Base-by-base conservation (phyloP, 2,329 filamentous ascomycete species). In the Paraphoma chrysanthemicola region DNA sequence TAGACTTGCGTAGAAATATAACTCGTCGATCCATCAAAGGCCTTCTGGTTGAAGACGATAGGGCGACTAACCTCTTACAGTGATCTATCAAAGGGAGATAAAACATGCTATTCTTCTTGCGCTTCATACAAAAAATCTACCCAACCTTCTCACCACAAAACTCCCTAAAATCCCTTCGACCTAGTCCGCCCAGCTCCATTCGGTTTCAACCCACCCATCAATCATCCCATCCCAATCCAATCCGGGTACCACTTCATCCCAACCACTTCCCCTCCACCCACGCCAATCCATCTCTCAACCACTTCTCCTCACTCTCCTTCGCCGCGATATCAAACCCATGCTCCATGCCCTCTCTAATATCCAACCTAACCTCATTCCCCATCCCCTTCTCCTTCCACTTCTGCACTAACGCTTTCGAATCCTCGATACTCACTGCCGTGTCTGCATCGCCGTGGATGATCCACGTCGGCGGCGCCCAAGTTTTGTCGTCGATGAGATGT, bases 391-490 rank as follows among this genome's bases (percentile, higher is more conserved):
- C 48, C 45, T 58, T 55, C 29, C 58, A 66, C 55, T 68, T 71
- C 23, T 64, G 48, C 28, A 67, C 67, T 56, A 76, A 76, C 4
- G 41, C 54, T 57, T 48, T 57, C 11, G 56, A 70, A 54, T 71
- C 66, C 38, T 66, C 60, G 7, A 74, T 55, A 36, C 50, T 59
- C n/a, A 76, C 72, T 11, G 60, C 63, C 10, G 53, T 60, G 53
- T 77, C 74, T 11, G 62, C 48, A 12, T 62, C 61, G 0, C 72
- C 73, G 61, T 77, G 74, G 2, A 73, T 30, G 33, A 76, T 70
- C 47, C 62, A 68, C 14, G 69, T 73, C 2, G 72, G 72, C 14
- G 71, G 70, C 18, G 73, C 53, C 33, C 50, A 59, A 10, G 53
- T 49, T 50, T 57, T 66, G n/a, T 67, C 56, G 14, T 69, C 68